These are phyloP conservation scores for Craterostigma plantagineum DNA, from an alignment of 257 asterid genomes.

Conservation along the genomic window DNA sequence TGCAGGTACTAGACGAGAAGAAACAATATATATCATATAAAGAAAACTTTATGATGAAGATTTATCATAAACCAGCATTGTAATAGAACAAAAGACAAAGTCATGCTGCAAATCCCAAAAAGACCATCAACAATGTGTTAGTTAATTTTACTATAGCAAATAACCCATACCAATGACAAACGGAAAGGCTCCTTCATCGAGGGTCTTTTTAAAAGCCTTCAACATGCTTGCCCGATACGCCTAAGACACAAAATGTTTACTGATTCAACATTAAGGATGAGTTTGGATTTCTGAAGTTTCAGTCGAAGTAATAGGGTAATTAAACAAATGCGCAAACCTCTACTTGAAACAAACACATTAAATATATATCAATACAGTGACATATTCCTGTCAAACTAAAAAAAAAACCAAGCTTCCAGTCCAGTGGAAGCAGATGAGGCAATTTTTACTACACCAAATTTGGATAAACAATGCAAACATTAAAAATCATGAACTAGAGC, in stretches of 20 bases:
- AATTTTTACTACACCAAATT: too few species aligned
- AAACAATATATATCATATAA: conserved; percentile 2
- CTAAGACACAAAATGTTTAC: conserved; percentile 20
- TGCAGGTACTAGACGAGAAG: conserved; percentile 7
- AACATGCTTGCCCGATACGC: conserved; percentile 97
- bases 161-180: conserved; percentile 76
- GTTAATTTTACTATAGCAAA: not conserved
- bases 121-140: not conserved
- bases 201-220: conserved; percentile 97
- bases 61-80: too few species aligned
- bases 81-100: conserved; percentile 3
- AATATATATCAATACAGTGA: too few species aligned
- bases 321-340: too few species aligned
- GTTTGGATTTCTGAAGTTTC: not conserved
- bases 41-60: not conserved
- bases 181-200: conserved; percentile 87
- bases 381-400: too few species aligned
- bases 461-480: too few species aligned
- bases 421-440: too few species aligned
- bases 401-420: too few species aligned
- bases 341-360: too few species aligned
- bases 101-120: conserved; percentile 9
- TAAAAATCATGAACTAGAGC: too few species aligned
- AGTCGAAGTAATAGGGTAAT: too few species aligned
- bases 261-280: not conserved